phyloP scores from a whole-genome alignment of 2,329 filamentous ascomycete species.

The Ambrosiella cleistominuta region DNA sequence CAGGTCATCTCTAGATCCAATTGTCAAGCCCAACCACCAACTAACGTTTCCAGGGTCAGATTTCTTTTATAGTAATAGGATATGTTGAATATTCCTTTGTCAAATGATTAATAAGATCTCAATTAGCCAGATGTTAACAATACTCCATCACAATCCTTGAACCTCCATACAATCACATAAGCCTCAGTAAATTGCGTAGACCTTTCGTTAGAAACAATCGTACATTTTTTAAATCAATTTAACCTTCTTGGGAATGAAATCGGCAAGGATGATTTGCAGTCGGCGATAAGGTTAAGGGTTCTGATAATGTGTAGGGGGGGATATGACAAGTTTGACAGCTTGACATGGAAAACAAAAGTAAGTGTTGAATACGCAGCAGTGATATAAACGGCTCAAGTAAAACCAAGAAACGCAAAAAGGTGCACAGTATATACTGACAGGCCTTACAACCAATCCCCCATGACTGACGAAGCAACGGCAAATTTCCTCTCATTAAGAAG shows the following conservation, averaged over 20 bases:
- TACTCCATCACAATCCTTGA: background rate
- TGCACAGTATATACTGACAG: background rate
- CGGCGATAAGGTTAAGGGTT: background rate
- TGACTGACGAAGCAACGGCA: background rate
- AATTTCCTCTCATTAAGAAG: background rate
- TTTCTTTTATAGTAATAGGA: background rate
- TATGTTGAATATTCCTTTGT: background rate
- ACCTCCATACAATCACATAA: background rate
- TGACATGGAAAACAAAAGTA: background rate
- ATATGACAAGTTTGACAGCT: no score
- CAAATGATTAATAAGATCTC: background rate
- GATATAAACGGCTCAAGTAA: background rate
- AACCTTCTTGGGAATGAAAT: background rate
- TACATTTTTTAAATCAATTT: background rate
- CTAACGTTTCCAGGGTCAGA: background rate
- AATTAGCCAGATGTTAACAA: background rate
- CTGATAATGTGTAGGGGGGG: background rate
- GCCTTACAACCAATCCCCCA: background rate
- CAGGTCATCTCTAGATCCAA: background rate
- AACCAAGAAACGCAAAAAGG: background rate
- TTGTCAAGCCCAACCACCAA: background rate
- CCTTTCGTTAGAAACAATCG: background rate
- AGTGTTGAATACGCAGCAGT: background rate
- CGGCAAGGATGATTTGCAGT: background rate
- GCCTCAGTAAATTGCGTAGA: no score